Base-by-base conservation (phyloP, 2,329 filamentous ascomycete genomes). In the Cladorrhinum sp. region DNA sequence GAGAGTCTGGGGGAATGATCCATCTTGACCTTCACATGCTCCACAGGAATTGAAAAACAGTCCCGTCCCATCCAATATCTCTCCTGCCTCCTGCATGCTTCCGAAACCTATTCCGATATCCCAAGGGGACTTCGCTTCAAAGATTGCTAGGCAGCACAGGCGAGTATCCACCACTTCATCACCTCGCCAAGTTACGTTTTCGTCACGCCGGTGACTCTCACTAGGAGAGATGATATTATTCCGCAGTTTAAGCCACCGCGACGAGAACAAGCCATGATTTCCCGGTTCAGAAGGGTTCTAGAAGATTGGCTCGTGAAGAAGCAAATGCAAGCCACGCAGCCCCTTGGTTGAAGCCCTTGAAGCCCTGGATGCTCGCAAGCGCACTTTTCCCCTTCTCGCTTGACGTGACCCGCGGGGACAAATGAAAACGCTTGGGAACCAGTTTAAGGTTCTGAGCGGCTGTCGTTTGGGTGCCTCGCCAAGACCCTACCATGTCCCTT, bases 361-460 rank as follows among this genome's bases (percentile, higher is more conserved):
- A 30, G 30, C 49, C 46, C 53, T 50, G 26, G 30, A 14, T 16
- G 14, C 51, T 30, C 26, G 10, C 3, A 36, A 36, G 14, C 7
- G 33, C 33, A 36, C 16, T 51, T 28, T 51, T 16, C 49, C 24
- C 14, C 18, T 57, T 49, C 54, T 57, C 58, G 58, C 55, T 59
- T 42, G 46, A 54, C 28, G 50, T 51, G 52, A 53, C 39, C n/a
- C 14, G 23, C 8, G 9, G 21, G 24, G 56, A 61, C 63, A 39
- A 62, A 62, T 64, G 16, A 49, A 8, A 39, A 10, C 10, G 10
- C 30, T 16, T 42, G 56, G 52, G 46, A 46, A 58, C 42, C 60
- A 57, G 14, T 59, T 67, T 63, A 63, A 66, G 62, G 55, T 64
- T 63, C 64, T 42, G 18, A 52, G 23, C 58, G 60, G 46, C 56